phyloP scores from a whole-genome alignment of 495 filamentous ascomycete genomes.

The Annulohypoxylon maeteangense region DNA sequence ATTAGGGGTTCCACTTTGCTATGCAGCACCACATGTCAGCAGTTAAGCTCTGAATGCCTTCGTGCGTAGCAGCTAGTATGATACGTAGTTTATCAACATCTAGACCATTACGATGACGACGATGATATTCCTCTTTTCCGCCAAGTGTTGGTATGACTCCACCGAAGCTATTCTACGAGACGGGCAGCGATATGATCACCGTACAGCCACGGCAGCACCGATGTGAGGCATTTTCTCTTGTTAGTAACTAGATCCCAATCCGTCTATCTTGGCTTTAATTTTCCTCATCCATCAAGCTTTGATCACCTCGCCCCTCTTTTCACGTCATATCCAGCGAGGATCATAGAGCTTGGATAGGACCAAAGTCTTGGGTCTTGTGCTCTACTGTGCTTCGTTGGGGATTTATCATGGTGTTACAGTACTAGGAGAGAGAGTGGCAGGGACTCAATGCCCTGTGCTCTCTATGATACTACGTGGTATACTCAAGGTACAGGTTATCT shows the following conservation, averaged over 20 bases:
- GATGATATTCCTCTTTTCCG: background rate
- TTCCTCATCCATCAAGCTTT: constrained; percentile 13
- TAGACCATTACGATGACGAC: background rate
- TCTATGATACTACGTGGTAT: background rate
- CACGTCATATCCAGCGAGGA: constrained; percentile 30
- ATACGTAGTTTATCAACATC: background rate
- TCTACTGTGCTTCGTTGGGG: background rate
- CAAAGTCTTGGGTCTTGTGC: constrained; percentile 14
- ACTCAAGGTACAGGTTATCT: background rate
- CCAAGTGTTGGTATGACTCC: constrained; percentile 9
- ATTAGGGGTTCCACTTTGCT: constrained; percentile 30
- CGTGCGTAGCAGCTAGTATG: constrained; percentile 19
- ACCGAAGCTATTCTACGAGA: constrained; percentile 22
- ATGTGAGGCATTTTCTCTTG: constrained; percentile 32
- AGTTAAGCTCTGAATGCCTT: background rate
- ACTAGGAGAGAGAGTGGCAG: background rate
- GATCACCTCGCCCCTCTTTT: constrained; percentile 35
- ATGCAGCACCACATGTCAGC: constrained; percentile 27
- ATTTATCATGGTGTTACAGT: background rate
- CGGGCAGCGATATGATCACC: constrained; percentile 3
- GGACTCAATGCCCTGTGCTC: background rate
- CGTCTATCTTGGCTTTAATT: background rate
- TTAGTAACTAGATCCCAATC: background rate
- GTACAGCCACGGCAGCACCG: constrained; percentile 8
- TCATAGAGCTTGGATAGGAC: constrained; percentile 17